phyloP scores from a whole-genome alignment of 305 asterid genomes.

The Fraxinus paxiana region DNA sequence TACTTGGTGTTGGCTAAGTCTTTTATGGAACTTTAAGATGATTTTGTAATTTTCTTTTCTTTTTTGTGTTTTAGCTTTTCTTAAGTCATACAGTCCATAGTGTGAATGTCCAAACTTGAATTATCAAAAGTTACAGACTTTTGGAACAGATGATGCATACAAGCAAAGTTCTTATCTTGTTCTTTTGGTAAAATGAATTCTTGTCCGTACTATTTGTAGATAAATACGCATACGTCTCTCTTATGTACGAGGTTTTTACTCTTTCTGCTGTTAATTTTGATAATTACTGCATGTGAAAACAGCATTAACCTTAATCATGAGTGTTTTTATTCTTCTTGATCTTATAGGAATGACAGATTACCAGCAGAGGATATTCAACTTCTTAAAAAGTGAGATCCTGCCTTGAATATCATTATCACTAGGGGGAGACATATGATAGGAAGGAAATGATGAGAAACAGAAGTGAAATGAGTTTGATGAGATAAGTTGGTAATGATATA shows the following conservation, averaged over 20 bases:
- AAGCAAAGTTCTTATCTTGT: conserved; percentile 19
- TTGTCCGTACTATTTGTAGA: not conserved
- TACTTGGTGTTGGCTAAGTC: conserved; percentile 23
- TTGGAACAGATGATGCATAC: conserved; percentile 40
- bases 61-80: conserved; percentile 15
- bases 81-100: conserved; percentile 39
- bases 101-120: conserved; percentile 45
- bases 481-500: not conserved
- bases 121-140: conserved; percentile 22
- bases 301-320: conserved; percentile 12
- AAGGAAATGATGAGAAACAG: not conserved
- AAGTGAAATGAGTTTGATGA: not conserved
- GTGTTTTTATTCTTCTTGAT: not conserved
- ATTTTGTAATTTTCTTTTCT: conserved; percentile 25
- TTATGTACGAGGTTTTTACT: not conserved
- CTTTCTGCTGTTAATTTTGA: conserved; percentile 2
- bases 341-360: not conserved
- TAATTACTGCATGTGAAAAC: conserved; percentile 6
- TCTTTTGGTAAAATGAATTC: conserved; percentile 6
- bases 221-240: not conserved
- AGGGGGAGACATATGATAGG: not conserved
- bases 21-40: conserved; percentile 28
- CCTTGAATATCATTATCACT: not conserved
- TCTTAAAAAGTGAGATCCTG: not conserved
- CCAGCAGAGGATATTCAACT: not conserved